phyloP scores from a whole-genome alignment of 305 asterid genomes.

The Withania somnifera region DNA sequence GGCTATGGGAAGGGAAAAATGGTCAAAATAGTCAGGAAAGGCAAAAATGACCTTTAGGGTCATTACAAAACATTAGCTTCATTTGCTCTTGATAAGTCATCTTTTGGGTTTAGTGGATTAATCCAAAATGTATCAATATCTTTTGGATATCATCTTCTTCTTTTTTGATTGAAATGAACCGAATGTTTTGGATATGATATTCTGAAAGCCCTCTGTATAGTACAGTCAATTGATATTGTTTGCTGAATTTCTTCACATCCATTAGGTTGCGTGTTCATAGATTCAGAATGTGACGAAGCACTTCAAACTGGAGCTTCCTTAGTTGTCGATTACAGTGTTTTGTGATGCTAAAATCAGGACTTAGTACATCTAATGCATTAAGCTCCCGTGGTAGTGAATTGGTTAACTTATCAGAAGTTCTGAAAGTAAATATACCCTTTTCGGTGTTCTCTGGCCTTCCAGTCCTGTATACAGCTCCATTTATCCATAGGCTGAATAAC shows the following conservation, averaged over 20 bases:
- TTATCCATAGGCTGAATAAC: slow-evolving; percentile 9
- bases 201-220: not conserved
- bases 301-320: not conserved
- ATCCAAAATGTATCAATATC: not conserved
- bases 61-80: not conserved
- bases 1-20: no score
- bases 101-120: not conserved
- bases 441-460: not conserved
- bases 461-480: not conserved
- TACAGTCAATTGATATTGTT: not conserved
- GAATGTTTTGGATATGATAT: not conserved
- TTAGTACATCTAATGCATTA: not conserved
- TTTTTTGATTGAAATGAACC: not conserved
- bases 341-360: not conserved
- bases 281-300: not conserved
- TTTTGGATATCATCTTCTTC: not conserved
- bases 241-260: not conserved
- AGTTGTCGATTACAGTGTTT: not conserved
- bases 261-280: not conserved
- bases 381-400: not conserved
- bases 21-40: no score
- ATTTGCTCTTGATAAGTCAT: not conserved
- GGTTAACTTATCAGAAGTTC: not conserved
- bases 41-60: no score
- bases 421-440: not conserved